Evolutionary conservation across 352 stramenopile genomes (phyloP).

Genomic region (Globisporangium cystogenes): DNA sequence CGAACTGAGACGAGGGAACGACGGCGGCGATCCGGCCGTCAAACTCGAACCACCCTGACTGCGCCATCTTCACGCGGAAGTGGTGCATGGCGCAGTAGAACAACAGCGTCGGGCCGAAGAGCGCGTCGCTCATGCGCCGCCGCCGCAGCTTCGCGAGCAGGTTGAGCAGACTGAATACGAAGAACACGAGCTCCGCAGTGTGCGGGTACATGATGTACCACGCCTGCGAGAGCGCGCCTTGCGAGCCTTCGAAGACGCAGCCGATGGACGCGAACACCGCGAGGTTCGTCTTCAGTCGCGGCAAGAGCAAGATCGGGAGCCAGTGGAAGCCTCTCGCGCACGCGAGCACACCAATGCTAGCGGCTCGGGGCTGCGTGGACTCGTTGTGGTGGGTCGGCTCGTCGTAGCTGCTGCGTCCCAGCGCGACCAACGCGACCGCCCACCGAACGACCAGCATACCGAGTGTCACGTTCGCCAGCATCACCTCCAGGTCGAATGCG

Average conservation of each 20-base stretch:
- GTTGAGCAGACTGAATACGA: slow-evolving; percentile 46
- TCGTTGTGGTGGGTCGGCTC: too few relatives aligned
- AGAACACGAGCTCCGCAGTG: slow-evolving; percentile 27
- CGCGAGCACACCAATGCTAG: slow-evolving; percentile 15
- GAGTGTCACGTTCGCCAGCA: slow-evolving; percentile 31
- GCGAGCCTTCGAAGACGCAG: slow-evolving; percentile 30
- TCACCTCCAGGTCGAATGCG: slow-evolving; percentile 25
- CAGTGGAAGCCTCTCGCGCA: slow-evolving; percentile 11
- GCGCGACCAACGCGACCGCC: slow-evolving; percentile 14
- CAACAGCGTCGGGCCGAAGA: slow-evolving; percentile 32
- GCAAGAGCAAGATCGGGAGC: slow-evolving; percentile 16
- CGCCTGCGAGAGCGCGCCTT: slow-evolving; percentile 29
- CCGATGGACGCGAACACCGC: slow-evolving; percentile 19
- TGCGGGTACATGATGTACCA: slow-evolving; percentile 47
- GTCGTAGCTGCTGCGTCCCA: too few relatives aligned
- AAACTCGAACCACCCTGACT: slow-evolving; percentile 7
- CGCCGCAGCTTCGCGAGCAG: slow-evolving; percentile 28
- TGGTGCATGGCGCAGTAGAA: slow-evolving; percentile 30
- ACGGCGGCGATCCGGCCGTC: slow-evolving; percentile 27
- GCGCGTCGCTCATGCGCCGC: slow-evolving; percentile 24
- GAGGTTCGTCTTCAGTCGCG: slow-evolving; percentile 14
- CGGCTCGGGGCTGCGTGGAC: slow-evolving; percentile 1
- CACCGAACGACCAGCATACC: slow-evolving; percentile 24
- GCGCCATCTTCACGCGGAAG: slow-evolving; percentile 16
- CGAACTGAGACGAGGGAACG: slow-evolving; percentile 22